A percentile compares a stretch with the other conserved stretches of the same genome.
phyloP scores from a whole-genome alignment of 306 rosid genomes.

The Echinosophora koreensis region DNA sequence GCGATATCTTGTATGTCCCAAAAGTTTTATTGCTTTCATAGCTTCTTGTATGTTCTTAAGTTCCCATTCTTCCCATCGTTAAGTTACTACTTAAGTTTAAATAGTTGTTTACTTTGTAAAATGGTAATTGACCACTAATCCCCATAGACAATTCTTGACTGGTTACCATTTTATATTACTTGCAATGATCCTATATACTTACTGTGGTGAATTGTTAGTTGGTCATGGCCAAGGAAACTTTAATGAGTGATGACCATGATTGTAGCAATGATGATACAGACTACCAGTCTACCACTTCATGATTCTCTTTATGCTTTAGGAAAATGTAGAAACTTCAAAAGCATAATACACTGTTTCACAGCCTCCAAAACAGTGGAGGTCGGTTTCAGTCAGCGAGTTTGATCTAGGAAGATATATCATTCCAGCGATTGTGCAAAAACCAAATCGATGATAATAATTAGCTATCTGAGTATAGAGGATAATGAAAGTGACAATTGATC shows the following conservation, averaged over 20 bases:
- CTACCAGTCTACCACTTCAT: slow-evolving; percentile 14
- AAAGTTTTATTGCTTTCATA: too few relatives aligned
- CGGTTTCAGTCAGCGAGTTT: slow-evolving; percentile 46
- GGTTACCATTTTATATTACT: too few relatives aligned
- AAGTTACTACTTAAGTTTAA: too few relatives aligned
- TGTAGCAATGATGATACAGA: slow-evolving; percentile 44
- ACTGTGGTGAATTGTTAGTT: not conserved
- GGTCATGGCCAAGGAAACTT: slow-evolving; percentile 31
- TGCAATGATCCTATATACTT: too few relatives aligned
- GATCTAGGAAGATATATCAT: slow-evolving; percentile 16
- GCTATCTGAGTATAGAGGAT: slow-evolving; percentile 17
- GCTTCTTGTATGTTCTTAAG: too few relatives aligned
- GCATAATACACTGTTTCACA: not conserved
- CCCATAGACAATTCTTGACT: too few relatives aligned
- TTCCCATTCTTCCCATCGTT: too few relatives aligned
- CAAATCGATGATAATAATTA: slow-evolving; percentile 19
- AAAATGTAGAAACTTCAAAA: slow-evolving; percentile 22
- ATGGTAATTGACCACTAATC: too few relatives aligned
- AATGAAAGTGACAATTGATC: slow-evolving; percentile 43
- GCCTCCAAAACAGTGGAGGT: slow-evolving; percentile 46
- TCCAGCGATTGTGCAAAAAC: slow-evolving; percentile 3
- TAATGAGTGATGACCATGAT: slow-evolving; percentile 40
- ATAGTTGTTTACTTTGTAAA: too few relatives aligned
- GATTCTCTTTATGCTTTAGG: slow-evolving; percentile 35
- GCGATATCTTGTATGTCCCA: too few relatives aligned